Base-by-base conservation (phyloP, 2,329 filamentous ascomycete species). In the Teratosphaeria viscida region DNA sequence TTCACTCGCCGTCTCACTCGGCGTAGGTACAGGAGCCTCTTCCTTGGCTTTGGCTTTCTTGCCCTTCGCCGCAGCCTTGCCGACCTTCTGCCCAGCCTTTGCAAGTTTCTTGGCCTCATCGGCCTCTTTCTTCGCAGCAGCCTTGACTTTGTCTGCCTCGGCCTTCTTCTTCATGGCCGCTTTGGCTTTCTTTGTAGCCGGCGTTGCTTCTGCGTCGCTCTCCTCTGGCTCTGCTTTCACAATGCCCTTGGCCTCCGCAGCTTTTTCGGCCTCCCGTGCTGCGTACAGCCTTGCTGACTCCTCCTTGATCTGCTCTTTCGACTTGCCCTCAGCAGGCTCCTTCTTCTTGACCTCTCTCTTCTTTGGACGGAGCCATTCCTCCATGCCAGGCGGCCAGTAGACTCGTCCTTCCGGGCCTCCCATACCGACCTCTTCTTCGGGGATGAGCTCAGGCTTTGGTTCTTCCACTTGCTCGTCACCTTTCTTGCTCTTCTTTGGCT, bases 321-420 rank as follows among this genome's bases (percentile, higher is more conserved):
- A 47, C 16, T 54, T 26, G 8, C 64, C 64, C 14, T 71, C 73
- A 54, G 62, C 70, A 1, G 73, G 71, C 23, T 81, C 74, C 75
- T 86, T 71, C 67, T 78, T 78, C 69, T 83, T 85, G 26, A 83
- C 72, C 63, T 86, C 82, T 59, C 85, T 82, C 76, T 95, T 96
- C 73, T 82, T 86, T 0, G 91, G 90, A 59, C 86, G 81, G 26
- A 96, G 76, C 90, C 91, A 96, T 62, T 95, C 88, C 71, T 96
- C 92, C 85, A 91, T 90, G 0, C 89, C 89, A 1, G 84, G 80
- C 0, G 91, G 92, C 92, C 92, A 96, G 71, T 95, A 96, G 0
- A 96, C 92, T 52, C 92, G 79, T 55, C 85, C 80, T 29, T 92
- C 81, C 0, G 86, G 83, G 0, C 92, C 92, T 47, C 92, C 92